A percentile compares a stretch with the other conserved stretches of the same genome.
phyloP scores from a whole-genome alignment of 495 filamentous ascomycete species.

The Trichoderma asperelloides region DNA sequence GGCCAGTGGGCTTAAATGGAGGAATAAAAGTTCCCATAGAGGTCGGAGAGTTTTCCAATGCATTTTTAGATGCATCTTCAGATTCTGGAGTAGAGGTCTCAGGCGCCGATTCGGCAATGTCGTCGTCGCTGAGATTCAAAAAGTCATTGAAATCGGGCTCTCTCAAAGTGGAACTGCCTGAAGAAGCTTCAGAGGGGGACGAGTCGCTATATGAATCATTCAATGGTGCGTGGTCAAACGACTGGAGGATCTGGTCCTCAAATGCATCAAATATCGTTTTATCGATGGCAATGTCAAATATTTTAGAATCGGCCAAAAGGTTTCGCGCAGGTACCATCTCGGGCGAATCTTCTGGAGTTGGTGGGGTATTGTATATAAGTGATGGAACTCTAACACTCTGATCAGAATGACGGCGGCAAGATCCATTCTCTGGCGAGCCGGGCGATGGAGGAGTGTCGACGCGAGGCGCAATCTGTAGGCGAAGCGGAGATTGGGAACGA shows the following conservation, averaged over 20 bases:
- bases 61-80: not conserved
- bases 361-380: conserved; percentile 5
- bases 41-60: conserved; percentile 6
- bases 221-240: not conserved
- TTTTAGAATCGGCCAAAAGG: conserved; percentile 6
- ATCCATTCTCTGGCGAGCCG: conserved; percentile 12
- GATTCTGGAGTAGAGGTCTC: conserved; percentile 10
- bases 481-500: not conserved
- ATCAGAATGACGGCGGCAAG: not conserved
- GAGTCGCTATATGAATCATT: not conserved
- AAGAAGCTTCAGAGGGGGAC: conserved; percentile 5
- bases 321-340: conserved; percentile 17
- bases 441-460: conserved; percentile 16
- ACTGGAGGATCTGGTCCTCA: not conserved
- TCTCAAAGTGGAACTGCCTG: conserved; percentile 16
- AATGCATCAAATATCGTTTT: not conserved
- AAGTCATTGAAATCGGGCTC: conserved; percentile 40
- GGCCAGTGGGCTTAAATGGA: not conserved
- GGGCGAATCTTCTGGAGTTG: conserved; percentile 16
- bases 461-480: not conserved
- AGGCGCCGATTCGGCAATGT: conserved; percentile 31
- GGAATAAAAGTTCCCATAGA: conserved; percentile 12
- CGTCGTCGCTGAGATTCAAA: conserved; percentile 35
- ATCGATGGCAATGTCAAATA: conserved; percentile 19
- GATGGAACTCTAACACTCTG: not conserved